Base-by-base conservation (phyloP, 2,329 filamentous ascomycete genomes). In the Mycosphaerelloides madeirae region DNA sequence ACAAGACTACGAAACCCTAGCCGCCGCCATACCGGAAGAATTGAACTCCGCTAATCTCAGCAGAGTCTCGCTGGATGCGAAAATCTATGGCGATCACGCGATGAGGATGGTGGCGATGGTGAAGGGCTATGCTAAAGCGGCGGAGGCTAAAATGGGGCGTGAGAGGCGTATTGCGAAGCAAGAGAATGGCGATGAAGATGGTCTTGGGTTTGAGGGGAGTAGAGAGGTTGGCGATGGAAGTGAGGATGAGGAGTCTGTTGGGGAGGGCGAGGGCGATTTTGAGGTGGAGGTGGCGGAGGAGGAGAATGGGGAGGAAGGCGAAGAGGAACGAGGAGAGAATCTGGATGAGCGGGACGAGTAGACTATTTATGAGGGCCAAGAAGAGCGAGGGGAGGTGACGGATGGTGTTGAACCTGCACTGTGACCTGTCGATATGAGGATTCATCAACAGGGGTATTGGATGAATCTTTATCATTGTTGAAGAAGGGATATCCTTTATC, bases 1-100 rank as follows among this genome's bases (percentile, higher is more conserved):
- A 9, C 55, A 58, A 11, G 59, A 56, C 20, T 62, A 64, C 29
- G 3, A 16, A 28, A 46, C 52, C 28, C 39, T 46, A 6, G 31
- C 54, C 6, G 49, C 50, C 25, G 37, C 32, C 2, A 41, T 55
- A 35, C 57, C 56, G 2, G 53, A 61, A 19, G 37, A 46, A 2
- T 37, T 56, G 20, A 43, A 38, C 32, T 41, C 44, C 20, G 48
- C 44, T 5, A 54, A 56, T 4, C 18, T 52, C 9, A 41, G 46
- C 12, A 22, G 22, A 11, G n/a, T 25, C 16, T 29, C 37, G 19
- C 14, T 49, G 15, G 32, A 16, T 16, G 16, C 16, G 5, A 38
- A 41, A 15, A 15, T 22, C 6, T 28, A 38, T 33, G 46, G 46
- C 6, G 22, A 29, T 9, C 35, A 31, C 9, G 41, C 38, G 11